phyloP scores from a whole-genome alignment of 1,139 yeast species.

The Pichia sp. region DNA sequence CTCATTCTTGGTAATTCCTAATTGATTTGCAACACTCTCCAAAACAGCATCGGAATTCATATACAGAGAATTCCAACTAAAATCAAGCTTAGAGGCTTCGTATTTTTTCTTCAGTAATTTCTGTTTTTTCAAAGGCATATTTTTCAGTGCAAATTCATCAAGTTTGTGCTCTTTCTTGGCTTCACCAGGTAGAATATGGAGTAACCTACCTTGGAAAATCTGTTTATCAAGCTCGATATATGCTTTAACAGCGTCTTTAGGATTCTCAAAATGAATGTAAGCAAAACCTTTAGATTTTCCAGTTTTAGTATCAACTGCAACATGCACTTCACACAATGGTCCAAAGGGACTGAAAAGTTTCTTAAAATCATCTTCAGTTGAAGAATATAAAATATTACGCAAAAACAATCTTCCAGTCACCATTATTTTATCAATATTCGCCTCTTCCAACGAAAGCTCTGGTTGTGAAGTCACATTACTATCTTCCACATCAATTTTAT shows the following conservation, averaged over 20 bases:
- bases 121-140: constrained; percentile 88
- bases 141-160: constrained; percentile 85
- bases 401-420: constrained; percentile 79
- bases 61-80: constrained; percentile 91
- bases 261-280: constrained; percentile 61
- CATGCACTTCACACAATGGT: constrained; percentile 68
- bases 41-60: constrained; percentile 89
- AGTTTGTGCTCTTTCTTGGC: constrained; percentile 67
- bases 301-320: constrained; percentile 85
- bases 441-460: constrained; percentile 37
- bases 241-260: constrained; percentile 71
- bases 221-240: constrained; percentile 71
- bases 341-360: constrained; percentile 54
- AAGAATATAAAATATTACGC: constrained; percentile 74
- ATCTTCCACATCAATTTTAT: constrained; percentile 12
- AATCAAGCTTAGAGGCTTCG: constrained; percentile 77
- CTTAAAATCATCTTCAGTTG: constrained; percentile 73
- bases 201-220: constrained; percentile 87
- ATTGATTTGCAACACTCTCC: constrained; percentile 76
- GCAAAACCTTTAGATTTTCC: constrained; percentile 93
- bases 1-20: constrained; percentile 79
- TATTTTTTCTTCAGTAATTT: constrained; percentile 74
- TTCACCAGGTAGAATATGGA: constrained; percentile 84
- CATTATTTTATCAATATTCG: constrained; percentile 43
- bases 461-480: constrained; percentile 15